These are phyloP conservation scores for Noccaea bulbosa DNA, from an alignment of 345 rosid species.

Conservation along the genomic window DNA sequence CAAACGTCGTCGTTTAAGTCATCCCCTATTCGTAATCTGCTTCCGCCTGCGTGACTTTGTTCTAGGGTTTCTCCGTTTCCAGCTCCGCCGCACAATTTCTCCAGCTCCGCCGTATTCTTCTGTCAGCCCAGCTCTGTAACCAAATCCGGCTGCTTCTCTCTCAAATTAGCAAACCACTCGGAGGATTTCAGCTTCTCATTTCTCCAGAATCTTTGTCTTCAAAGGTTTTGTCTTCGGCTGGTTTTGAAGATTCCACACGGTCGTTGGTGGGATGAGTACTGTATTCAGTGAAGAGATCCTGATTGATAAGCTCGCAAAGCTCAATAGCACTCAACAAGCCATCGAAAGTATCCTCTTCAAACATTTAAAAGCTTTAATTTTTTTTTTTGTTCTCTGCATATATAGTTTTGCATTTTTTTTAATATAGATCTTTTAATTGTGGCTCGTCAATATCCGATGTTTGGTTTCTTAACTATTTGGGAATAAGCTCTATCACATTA, in stretches of 20 bases:
- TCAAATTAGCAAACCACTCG: neutral
- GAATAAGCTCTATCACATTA: slow-evolving; percentile 82
- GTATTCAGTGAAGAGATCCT: slow-evolving; percentile 91
- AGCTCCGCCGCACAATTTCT: slow-evolving; percentile 30
- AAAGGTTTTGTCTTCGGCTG: slow-evolving; percentile 13
- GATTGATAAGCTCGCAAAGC: slow-evolving; percentile 95
- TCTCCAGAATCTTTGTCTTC: neutral
- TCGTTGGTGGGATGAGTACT: slow-evolving; percentile 77
- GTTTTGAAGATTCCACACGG: neutral
- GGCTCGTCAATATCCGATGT: neutral
- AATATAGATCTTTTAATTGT: slow-evolving; percentile 30
- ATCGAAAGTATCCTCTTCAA: slow-evolving; percentile 84
- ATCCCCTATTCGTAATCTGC: neutral
- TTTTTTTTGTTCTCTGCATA: slow-evolving; percentile 1
- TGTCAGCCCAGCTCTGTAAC: slow-evolving; percentile 1
- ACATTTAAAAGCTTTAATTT: neutral
- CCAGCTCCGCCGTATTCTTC: slow-evolving; percentile 33
- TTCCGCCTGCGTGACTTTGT: slow-evolving; percentile 24
- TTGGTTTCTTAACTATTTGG: slow-evolving; percentile 47
- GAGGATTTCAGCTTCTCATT: slow-evolving; percentile 16
- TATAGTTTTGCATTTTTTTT: neutral
- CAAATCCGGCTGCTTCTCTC: slow-evolving; percentile 12
- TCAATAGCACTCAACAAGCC: slow-evolving; percentile 93
- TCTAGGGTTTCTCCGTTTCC: slow-evolving; percentile 42
- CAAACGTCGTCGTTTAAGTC: slow-evolving; percentile 35